phyloP scores from a whole-genome alignment of 768 basidiomycete species.

The Boletellus emodensis region DNA sequence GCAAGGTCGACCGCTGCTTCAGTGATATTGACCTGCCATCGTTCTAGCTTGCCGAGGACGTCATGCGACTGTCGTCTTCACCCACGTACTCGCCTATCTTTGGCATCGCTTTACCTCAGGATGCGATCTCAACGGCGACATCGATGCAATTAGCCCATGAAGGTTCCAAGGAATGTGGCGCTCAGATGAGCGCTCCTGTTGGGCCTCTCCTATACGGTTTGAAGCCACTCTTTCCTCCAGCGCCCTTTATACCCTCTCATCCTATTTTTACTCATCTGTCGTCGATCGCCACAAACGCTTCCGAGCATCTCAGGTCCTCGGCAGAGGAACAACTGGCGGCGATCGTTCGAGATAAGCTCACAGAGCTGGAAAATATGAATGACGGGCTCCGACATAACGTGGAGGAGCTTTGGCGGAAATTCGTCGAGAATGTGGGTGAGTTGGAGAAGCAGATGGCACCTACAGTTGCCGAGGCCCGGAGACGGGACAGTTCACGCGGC shows the following conservation, averaged over 20 bases:
- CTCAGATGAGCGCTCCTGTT: conserved; percentile 22
- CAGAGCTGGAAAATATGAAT: conserved; percentile 56
- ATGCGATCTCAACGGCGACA: conserved; percentile 17
- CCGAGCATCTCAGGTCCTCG: conserved; percentile 47
- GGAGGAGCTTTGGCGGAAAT: conserved; percentile 59
- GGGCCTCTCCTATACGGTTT: conserved; percentile 47
- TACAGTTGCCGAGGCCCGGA: conserved; percentile 13
- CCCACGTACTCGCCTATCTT: conserved; percentile 43
- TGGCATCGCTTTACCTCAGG: conserved; percentile 41
- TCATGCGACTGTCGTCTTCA: conserved; percentile 33
- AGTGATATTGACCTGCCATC: conserved; percentile 15
- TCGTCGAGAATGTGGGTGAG: conserved; percentile 44
- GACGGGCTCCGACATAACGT: conserved; percentile 52
- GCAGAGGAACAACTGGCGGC: conserved; percentile 58
- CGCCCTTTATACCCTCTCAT: conserved; percentile 74
- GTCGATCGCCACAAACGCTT: conserved; percentile 50
- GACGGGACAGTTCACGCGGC: conserved; percentile 21
- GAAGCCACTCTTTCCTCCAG: conserved; percentile 64
- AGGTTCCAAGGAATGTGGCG: conserved; percentile 23
- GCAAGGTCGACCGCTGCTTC: not conserved
- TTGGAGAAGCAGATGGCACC: conserved; percentile 38
- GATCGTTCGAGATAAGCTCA: conserved; percentile 50
- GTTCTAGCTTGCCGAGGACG: conserved; percentile 26
- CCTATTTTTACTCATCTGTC: conserved; percentile 65
- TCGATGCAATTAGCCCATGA: conserved; percentile 24